Evolutionary conservation across 148 eudicot genomes (phyloP).

Genomic region (Camellia sinensis): DNA sequence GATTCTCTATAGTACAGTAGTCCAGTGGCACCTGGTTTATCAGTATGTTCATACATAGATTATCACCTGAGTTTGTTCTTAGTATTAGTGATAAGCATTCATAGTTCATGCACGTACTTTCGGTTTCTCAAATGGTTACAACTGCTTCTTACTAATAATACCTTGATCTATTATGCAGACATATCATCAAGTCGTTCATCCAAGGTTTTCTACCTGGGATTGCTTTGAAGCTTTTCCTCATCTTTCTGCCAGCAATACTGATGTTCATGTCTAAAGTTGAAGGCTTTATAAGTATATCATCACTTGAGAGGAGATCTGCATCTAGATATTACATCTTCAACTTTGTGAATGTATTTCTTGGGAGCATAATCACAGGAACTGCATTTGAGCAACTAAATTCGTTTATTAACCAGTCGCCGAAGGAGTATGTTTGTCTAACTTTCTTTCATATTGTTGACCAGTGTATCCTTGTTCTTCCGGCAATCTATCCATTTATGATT

Average conservation of each 20-base stretch:
- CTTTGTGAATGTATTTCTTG: slow-evolving; percentile 91
- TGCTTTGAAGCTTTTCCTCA: slow-evolving; percentile 89
- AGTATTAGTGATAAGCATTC: background rate
- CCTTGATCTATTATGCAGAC: slow-evolving; percentile 42
- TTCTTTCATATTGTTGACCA: background rate
- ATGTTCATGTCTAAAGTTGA: slow-evolving; percentile 95
- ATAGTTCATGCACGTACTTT: background rate
- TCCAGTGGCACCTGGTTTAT: background rate
- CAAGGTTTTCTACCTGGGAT: slow-evolving; percentile 90
- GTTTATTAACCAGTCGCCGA: slow-evolving; percentile 54
- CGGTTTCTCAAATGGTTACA: background rate
- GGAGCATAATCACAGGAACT: slow-evolving; percentile 71
- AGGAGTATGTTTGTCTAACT: slow-evolving; percentile 45
- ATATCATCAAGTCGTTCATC: slow-evolving; percentile 66
- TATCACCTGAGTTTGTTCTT: background rate
- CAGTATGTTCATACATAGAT: background rate
- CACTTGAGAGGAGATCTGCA: slow-evolving; percentile 86
- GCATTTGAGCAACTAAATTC: slow-evolving; percentile 72
- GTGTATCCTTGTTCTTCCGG: background rate
- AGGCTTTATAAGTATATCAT: slow-evolving; percentile 67
- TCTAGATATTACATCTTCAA: slow-evolving; percentile 85
- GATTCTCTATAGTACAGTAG: background rate
- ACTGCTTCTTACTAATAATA: slow-evolving; percentile 7
- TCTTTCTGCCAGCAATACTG: slow-evolving; percentile 81
- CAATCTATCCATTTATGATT: background rate